Evolutionary conservation across 2,329 filamentous ascomycete species (phyloP), one percentile per base, ranked within the genome.

Genomic region (Hymenoscyphus albidus): DNA sequence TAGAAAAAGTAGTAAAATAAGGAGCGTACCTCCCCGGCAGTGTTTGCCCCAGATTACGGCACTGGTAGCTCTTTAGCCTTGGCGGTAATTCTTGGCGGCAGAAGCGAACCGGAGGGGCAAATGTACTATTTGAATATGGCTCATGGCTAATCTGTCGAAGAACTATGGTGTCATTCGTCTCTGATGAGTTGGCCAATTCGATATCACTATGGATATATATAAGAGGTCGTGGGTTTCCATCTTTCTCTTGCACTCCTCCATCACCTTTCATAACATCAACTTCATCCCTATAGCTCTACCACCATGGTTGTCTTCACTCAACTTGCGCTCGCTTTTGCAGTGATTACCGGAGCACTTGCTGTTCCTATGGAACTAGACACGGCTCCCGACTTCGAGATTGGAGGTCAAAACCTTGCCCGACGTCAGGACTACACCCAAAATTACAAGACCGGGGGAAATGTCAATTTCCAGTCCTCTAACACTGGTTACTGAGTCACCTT

Each of bases 381-480:
- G 2, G 22, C 31, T 5, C 62, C 63, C 2, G 65, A 68, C 42
- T 68, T 68, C 55, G 54, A 57, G 14, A 22, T 68, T 9, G 56
- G 59, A 59, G 56, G 42, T 22, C 18, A 48, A 5, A 62, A 58
- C 22, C 67, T 69, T 59, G 62, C 44, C 7, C 48, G 51, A 12
- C 64, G 68, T 31, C 66, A 68, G 27, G 65, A 70, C 55, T 70
- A 70, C 58, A 67, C 61, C 16, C 67, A 68, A 57, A 65, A 70
- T 59, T 70, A 70, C 51, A 67, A 65, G 58, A 70, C 66, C n/a
- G 65, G 67, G 27, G 68, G 67, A 13, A 68, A 32, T 58, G 67
- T 68, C 62, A 64, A 67, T 32, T 66, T 67, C 55, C 31, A 44
- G n/a, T 42, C 68, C 18, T 54, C 62, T 7, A 58, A 39, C 13